Percentiles rank a stretch among this genome's conserved stretches.
Evolutionary conservation across 1,284 basidiomycete genomes (phyloP).

Genomic region (Ganoderma meredithae): DNA sequence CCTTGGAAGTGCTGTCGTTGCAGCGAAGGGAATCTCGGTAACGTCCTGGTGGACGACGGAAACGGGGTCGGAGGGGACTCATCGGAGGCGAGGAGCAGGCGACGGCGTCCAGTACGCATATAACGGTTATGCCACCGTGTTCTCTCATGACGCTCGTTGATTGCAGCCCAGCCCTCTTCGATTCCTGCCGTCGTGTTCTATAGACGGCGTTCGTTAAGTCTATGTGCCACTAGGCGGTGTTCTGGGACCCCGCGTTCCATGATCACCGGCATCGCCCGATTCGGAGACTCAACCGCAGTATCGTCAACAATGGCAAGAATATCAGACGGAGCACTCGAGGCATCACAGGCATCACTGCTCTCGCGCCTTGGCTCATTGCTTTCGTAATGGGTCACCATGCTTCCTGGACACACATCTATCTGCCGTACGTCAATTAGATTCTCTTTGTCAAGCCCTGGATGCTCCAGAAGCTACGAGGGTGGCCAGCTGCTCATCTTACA

Average conservation of each 20-base stretch:
- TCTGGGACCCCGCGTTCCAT: background rate
- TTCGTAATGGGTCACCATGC: background rate
- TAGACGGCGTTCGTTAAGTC: background rate
- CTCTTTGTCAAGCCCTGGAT: background rate
- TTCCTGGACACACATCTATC: conserved; percentile 6
- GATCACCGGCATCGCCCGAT: background rate
- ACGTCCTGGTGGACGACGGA: background rate
- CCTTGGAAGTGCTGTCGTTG: background rate
- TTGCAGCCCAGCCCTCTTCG: background rate
- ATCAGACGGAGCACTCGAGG: background rate
- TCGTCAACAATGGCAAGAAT: background rate
- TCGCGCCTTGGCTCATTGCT: background rate
- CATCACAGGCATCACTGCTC: background rate
- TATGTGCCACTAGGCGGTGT: background rate
- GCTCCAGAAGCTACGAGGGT: background rate
- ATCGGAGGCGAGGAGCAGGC: background rate
- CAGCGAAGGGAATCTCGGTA: background rate
- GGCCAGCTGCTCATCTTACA: background rate
- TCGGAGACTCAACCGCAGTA: background rate
- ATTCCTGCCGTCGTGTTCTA: background rate
- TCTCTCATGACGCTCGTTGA: background rate
- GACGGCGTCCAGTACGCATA: background rate
- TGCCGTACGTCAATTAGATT: background rate
- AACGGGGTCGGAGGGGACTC: background rate
- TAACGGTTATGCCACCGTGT: background rate